These are phyloP conservation scores for Schoenoplectus tabernaemontani DNA, from an alignment of 202 grass and related monocot genomes.

Conservation along the genomic window DNA sequence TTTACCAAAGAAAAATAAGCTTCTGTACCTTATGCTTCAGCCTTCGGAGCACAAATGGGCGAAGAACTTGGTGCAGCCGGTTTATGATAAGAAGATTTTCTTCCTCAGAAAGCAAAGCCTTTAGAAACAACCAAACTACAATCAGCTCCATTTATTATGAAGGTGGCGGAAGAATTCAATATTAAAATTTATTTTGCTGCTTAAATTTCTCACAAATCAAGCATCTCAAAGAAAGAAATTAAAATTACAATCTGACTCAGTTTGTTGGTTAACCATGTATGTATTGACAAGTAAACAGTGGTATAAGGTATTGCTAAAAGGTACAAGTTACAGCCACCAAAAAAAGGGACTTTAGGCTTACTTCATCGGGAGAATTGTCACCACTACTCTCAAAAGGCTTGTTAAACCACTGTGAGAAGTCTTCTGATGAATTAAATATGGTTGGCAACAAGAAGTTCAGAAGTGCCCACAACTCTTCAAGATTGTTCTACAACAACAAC, in stretches of 20 bases:
- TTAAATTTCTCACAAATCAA: constrained; percentile 16
- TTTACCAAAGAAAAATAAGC: constrained; percentile 7
- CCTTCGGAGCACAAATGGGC: constrained; percentile 96
- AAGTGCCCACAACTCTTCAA: constrained; percentile 99
- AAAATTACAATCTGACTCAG: neutral
- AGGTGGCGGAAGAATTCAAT: neutral
- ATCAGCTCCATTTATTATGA: neutral
- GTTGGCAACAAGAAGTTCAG: constrained; percentile 87
- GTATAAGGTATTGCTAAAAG: neutral
- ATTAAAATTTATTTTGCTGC: constrained; percentile 1
- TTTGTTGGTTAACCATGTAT: neutral
- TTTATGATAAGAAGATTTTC: constrained; percentile 99
- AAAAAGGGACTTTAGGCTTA: constrained; percentile 18
- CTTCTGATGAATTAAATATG: constrained; percentile 98
- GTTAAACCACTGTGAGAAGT: constrained; percentile 99
- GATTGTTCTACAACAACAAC: constrained; percentile 76
- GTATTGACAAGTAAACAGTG: neutral
- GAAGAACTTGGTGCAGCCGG: constrained; percentile 99
- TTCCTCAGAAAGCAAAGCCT: constrained; percentile 98
- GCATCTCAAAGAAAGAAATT: neutral
- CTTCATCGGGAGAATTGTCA: constrained; percentile 86
- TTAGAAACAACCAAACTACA: constrained; percentile 28
- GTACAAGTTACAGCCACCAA: neutral
- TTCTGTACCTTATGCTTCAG: constrained; percentile 93
- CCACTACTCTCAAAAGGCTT: constrained; percentile 89